Conservation (phyloP, 169 alveolate species). For the Plasmodium ovale region DNA sequence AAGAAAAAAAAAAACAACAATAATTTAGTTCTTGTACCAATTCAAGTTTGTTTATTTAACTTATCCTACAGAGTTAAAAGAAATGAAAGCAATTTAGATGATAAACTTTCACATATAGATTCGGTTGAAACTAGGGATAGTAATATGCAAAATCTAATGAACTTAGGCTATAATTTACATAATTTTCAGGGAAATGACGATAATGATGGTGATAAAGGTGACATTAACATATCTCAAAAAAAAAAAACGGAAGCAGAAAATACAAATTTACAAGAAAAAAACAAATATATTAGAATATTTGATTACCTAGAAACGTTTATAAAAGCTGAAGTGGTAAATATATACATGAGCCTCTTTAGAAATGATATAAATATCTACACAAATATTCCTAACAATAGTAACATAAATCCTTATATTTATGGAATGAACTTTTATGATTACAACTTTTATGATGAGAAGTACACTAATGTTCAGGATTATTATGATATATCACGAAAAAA, state of each 20-base stretch:
- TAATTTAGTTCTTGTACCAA: conserved; percentile 63
- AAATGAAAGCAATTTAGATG: conserved; percentile 7
- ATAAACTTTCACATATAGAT: conserved; percentile 9
- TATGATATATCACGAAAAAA: conserved; percentile 17
- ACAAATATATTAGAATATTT: conserved; percentile 28
- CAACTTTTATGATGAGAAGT: conserved; percentile 68
- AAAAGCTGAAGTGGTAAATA: conserved; percentile 66
- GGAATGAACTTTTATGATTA: conserved; percentile 74
- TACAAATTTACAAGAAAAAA: conserved; percentile 14
- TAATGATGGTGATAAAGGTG: conserved; percentile 40
- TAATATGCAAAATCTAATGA: conserved; percentile 24
- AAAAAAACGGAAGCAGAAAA: conserved; percentile 12
- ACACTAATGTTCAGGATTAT: conserved; percentile 49
- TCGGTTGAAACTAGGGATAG: conserved; percentile 16
- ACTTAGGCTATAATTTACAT: conserved; percentile 17
- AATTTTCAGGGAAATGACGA: conserved; percentile 12
- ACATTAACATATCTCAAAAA: conserved; percentile 12
- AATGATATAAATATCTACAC: conserved; percentile 70
- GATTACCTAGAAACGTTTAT: conserved; percentile 68
- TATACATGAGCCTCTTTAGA: conserved; percentile 70
- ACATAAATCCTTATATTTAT: conserved; percentile 62
- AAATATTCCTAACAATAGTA: conserved; percentile 59
- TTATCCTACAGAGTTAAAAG: conserved; percentile 64
- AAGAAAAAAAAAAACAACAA: conserved; percentile 47
- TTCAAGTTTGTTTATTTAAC: conserved; percentile 69